Base-by-base conservation (phyloP, 108 stramenopile species). In the Nitzschia sp. region DNA sequence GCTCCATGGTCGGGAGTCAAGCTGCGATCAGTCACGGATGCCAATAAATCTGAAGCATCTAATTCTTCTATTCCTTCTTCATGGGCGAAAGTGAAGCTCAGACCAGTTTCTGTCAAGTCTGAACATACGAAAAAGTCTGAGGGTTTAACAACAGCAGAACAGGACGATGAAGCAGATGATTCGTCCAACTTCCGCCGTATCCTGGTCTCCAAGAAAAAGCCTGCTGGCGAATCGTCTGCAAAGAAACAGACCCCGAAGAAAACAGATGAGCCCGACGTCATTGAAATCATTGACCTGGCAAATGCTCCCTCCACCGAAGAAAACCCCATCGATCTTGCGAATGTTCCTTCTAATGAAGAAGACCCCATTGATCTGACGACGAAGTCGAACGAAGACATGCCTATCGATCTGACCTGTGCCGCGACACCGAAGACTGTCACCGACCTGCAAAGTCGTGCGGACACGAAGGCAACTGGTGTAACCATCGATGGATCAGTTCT, bases 61-160 rank as follows among this genome's bases (percentile, higher is more conserved):
- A 44, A 25, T 47, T 66, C 56, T 4, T 22, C 45, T 17, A 58
- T 77, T 45, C 76, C 76, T 44, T 21, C 61, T 9, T 66, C 78
- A 1, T 79, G 78, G 78, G 63, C 78, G 4, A 69, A 73, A 45
- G 78, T 79, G 21, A 73, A 69, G 35, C 65, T 78, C n/a, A 58
- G 71, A 11, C 63, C 47, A 5, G 66, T 68, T 28, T 27, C 27
- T 6, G 30, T 44, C 13, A 41, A 56, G 47, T 19, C 31, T 25
- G 0, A 63, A 19, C 41, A 15, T 4, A 21, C 8, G 16, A 56
- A 56, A 25, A 29, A 5, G 26, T 21, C 55, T 11, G 17, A 35
- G 38, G 61, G 29, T 16, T 22, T 17, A 35, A 63, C 53, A 11
- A 30, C 11, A 31, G 48, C 33, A 3, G 65, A 47, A 6, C 2